A percentile compares a stretch with the other conserved stretches of the same genome.
These are phyloP conservation scores for Suillus spraguei DNA, from an alignment of 768 basidiomycete species.

Conservation along the genomic window DNA sequence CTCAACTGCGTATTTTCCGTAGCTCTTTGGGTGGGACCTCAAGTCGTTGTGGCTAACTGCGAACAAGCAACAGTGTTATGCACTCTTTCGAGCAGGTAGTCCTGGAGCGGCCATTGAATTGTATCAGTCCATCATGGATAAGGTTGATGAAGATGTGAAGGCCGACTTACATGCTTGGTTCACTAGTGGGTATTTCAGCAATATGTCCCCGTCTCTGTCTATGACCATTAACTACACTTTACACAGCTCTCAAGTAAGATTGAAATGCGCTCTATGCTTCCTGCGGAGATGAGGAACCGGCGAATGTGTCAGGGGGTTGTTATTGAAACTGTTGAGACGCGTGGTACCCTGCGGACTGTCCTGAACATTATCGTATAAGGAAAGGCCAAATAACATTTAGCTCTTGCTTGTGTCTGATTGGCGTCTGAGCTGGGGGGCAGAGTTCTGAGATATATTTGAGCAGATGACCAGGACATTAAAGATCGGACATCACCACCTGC, in stretches of 20 bases:
- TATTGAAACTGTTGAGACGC: too few relatives aligned
- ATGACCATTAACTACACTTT: neutral
- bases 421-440: too few relatives aligned
- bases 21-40: neutral
- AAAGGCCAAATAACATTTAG: too few relatives aligned
- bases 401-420: too few relatives aligned
- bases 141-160: neutral
- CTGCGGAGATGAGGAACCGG: too few relatives aligned
- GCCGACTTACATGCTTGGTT: neutral
- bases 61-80: neutral
- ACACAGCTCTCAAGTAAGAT: neutral
- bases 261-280: too few relatives aligned
- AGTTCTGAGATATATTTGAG: too few relatives aligned
- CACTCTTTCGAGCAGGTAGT: neutral
- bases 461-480: too few relatives aligned
- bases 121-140: neutral
- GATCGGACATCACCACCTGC: too few relatives aligned
- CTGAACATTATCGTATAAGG: too few relatives aligned
- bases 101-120: neutral
- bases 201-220: neutral
- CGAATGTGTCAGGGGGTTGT: too few relatives aligned
- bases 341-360: too few relatives aligned
- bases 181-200: neutral
- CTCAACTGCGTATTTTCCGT: neutral
- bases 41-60: neutral